These are phyloP conservation scores for Akanthomyces dipterigenus DNA, from an alignment of 2,329 filamentous ascomycete genomes.

Conservation along the genomic window DNA sequence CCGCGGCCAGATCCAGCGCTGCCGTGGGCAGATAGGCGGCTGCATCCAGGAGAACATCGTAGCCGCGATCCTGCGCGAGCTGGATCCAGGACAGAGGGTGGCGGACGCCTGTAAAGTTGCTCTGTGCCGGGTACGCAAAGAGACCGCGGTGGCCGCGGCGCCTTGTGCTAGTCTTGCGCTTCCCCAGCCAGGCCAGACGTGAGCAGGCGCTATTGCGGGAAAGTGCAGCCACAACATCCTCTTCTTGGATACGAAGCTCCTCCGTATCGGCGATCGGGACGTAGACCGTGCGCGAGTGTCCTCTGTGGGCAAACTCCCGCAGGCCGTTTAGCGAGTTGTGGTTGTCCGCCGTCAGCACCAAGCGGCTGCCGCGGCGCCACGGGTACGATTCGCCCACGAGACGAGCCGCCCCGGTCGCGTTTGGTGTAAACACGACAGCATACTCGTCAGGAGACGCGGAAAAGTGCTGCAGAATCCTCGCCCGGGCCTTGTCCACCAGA, in stretches of 20 bases:
- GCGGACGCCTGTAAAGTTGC: constrained; percentile 37
- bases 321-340: constrained; percentile 37
- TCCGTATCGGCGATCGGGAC: constrained; percentile 20
- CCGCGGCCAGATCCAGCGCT: constrained; percentile 25
- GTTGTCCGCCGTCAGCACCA: constrained; percentile 34
- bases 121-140: constrained; percentile 40
- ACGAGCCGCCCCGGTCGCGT: constrained; percentile 32
- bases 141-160: constrained; percentile 21
- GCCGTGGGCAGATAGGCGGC: constrained; percentile 33
- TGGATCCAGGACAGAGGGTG: constrained; percentile 32
- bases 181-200: neutral
- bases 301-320: constrained; percentile 27
- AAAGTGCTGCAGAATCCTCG: constrained; percentile 26
- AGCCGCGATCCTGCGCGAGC: constrained; percentile 29
- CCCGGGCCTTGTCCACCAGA: constrained; percentile 25
- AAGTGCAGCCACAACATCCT: constrained; percentile 21
- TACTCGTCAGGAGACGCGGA: constrained; percentile 32
- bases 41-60: constrained; percentile 34
- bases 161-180: neutral
- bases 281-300: constrained; percentile 22
- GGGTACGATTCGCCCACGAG: constrained; percentile 34
- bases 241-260: constrained; percentile 24
- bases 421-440: constrained; percentile 33
- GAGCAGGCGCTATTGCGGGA: neutral
- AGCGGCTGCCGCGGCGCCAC: constrained; percentile 19